Evolutionary conservation across 352 stramenopile genomes (phyloP), one percentile per base, ranked within the genome.

Genomic region (Pythium scleroteichum): DNA sequence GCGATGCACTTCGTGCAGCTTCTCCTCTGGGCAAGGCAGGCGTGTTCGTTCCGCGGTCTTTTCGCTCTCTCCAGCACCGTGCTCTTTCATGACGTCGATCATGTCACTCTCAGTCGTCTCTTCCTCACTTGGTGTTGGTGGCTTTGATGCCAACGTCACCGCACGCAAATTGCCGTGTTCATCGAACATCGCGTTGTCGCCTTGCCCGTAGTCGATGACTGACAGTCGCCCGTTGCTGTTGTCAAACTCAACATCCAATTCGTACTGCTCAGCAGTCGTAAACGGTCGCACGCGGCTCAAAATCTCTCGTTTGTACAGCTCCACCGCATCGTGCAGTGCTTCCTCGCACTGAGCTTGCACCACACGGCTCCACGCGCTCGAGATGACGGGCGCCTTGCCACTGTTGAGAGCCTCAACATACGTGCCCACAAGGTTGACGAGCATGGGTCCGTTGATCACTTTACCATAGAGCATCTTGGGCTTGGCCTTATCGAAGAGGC

Each of bases 321-420:
- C 73, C 1, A 96, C 64, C 2, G 87, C 82, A 16, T 88, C 79
- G 29, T 88, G 71, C 8, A 94, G 73, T 13, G 86, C 88, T 55
- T 96, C 85, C 44, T 91, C 71, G 62, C 84, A 96, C 55, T 94
- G 85, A 4, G 76, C 73, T 64, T 96, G 85, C 24, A 95, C 84
- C 2, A 97, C 88, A 38, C 86, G 85, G 49, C 82, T 92, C 86
- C 90, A 97, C 1, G 90, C 89, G 55, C 78, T 96, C 7, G 85
- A 93, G 57, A 97, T 97, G 40, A 94, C 85, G 0, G 88, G 88
- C 9, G 80, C 79, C 48, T 91, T 90, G 64, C 86, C 87, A 45
- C 82, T 94, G 66, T 97, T 97, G 8, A 97, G 68, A 20, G 88
- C 88, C 39, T 92, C 82, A 1, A 95, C 79, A 62, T 96, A 97